These are phyloP conservation scores for Neopestalotiopsis rosae DNA, from an alignment of 2,329 filamentous ascomycete species.

Conservation along the genomic window DNA sequence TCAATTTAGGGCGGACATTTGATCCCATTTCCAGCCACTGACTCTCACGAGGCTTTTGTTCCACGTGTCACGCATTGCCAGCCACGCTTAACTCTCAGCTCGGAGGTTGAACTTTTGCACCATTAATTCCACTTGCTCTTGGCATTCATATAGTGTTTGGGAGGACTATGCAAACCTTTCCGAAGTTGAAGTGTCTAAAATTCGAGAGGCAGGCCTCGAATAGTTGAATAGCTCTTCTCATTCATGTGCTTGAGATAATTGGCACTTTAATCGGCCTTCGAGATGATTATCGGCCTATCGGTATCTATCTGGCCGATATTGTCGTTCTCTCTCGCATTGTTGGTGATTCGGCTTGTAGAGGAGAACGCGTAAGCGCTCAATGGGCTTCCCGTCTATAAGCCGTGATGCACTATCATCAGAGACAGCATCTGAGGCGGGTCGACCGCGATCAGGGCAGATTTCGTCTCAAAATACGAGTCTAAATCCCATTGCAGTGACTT, in stretches of 20 bases:
- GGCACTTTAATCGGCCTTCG: too few species aligned
- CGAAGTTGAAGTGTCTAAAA: too few species aligned
- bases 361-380: neutral
- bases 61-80: constrained; percentile 1
- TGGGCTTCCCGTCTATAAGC: neutral
- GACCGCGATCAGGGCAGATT: neutral
- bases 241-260: too few species aligned
- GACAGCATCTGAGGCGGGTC: neutral
- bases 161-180: too few species aligned
- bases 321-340: too few species aligned
- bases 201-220: too few species aligned
- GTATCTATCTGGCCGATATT: too few species aligned
- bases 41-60: neutral
- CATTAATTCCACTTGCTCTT: too few species aligned
- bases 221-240: too few species aligned
- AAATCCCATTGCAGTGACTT: neutral
- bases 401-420: neutral
- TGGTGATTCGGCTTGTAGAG: neutral
- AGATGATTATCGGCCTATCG: too few species aligned
- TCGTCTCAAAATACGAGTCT: neutral
- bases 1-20: neutral
- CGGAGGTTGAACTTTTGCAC: too few species aligned
- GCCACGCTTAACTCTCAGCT: neutral
- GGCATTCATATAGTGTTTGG: too few species aligned
- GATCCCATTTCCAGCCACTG: neutral